Conservation (phyloP, 148 eudicot species). For the Camellia sinensis region DNA sequence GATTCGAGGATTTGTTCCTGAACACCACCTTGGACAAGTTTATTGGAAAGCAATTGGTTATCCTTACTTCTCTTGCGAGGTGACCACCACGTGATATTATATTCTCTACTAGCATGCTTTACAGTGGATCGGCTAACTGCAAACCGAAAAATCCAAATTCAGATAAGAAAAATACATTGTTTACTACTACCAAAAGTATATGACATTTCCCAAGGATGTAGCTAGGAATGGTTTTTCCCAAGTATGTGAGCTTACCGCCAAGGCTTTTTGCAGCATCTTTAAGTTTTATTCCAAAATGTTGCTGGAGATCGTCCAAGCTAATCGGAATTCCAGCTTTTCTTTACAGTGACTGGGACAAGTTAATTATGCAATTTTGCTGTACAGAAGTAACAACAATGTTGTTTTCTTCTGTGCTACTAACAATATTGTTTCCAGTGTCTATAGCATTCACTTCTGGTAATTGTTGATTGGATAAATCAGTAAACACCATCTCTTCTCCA, state of each 20-base stretch:
- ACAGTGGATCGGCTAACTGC: neutral
- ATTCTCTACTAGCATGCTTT: too few species aligned
- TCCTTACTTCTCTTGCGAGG: neutral
- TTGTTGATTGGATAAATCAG: neutral
- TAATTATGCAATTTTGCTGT: too few species aligned
- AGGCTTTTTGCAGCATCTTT: slow-evolving; percentile 8
- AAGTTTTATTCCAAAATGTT: neutral
- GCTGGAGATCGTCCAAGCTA: neutral
- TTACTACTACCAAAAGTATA: too few species aligned
- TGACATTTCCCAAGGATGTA: too few species aligned
- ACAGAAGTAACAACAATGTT: too few species aligned
- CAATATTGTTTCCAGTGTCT: neutral
- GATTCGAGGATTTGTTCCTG: neutral
- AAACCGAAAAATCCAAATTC: too few species aligned
- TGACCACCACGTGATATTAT: too few species aligned
- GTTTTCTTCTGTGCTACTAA: too few species aligned
- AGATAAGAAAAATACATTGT: too few species aligned
- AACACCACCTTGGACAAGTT: neutral
- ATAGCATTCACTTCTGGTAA: neutral
- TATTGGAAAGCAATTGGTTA: too few species aligned
- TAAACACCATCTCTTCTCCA: neutral
- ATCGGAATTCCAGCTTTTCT: neutral
- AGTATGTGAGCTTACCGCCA: neutral
- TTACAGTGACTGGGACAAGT: too few species aligned
- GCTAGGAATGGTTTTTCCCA: too few species aligned